phyloP scores from a whole-genome alignment of 495 filamentous ascomycete genomes.

The Hypoxylon fuscum region DNA sequence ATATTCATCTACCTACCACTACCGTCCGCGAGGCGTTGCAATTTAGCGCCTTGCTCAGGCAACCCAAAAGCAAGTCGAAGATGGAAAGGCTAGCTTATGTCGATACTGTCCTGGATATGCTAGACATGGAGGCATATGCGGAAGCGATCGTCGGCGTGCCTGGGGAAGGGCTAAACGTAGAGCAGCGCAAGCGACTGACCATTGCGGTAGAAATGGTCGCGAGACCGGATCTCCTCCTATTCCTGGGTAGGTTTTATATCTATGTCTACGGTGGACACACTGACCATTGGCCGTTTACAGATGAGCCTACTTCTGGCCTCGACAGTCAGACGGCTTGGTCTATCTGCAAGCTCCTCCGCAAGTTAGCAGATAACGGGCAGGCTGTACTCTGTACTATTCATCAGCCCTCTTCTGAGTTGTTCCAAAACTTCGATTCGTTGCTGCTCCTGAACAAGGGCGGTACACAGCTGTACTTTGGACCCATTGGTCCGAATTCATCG shows the following conservation, averaged over 20 bases:
- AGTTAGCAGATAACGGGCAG: slow-evolving; percentile 82
- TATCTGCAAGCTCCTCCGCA: slow-evolving; percentile 77
- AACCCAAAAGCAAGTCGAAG: slow-evolving; percentile 65
- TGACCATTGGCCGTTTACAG: too few relatives aligned
- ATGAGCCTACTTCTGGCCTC: slow-evolving; percentile 85
- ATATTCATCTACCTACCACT: slow-evolving; percentile 79
- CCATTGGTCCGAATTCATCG: slow-evolving; percentile 46
- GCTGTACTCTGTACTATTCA: slow-evolving; percentile 93
- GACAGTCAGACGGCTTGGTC: slow-evolving; percentile 89
- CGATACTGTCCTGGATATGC: slow-evolving; percentile 76
- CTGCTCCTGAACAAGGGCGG: slow-evolving; percentile 63
- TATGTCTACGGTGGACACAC: too few relatives aligned
- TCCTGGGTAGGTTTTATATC: slow-evolving; percentile 64
- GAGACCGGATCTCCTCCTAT: slow-evolving; percentile 84
- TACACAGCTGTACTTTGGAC: slow-evolving; percentile 64
- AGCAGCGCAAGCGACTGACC: slow-evolving; percentile 77
- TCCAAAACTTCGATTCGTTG: slow-evolving; percentile 61
- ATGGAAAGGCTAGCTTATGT: slow-evolving; percentile 76
- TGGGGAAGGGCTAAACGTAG: slow-evolving; percentile 74
- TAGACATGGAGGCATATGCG: slow-evolving; percentile 76
- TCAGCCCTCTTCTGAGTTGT: slow-evolving; percentile 82
- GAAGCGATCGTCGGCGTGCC: slow-evolving; percentile 78
- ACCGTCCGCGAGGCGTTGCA: slow-evolving; percentile 77
- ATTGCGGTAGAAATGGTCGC: slow-evolving; percentile 92
- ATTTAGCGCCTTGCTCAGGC: slow-evolving; percentile 75